Conservation (phyloP, 441 rosid species). For the Croton laevigatus region DNA sequence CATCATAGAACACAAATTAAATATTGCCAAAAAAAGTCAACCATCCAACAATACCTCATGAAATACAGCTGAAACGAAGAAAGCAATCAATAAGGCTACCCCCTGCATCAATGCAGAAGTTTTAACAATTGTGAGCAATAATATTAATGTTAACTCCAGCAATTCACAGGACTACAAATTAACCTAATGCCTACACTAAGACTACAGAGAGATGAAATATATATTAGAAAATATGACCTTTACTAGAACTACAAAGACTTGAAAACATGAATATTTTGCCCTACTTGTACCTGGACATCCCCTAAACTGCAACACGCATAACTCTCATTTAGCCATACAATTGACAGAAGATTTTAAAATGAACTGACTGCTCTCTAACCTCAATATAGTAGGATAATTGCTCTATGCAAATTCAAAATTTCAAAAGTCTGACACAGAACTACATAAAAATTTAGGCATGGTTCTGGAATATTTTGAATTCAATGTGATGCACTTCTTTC, state of each 20-base stretch:
- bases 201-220: no score
- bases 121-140: background rate
- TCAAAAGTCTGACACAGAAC: background rate
- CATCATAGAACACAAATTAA: background rate
- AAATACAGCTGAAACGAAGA: constrained; percentile 86
- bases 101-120: constrained; percentile 41
- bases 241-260: no score
- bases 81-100: constrained; percentile 58
- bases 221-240: no score
- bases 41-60: constrained; percentile 67
- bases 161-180: no score
- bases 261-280: no score
- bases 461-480: background rate
- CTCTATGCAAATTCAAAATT: background rate
- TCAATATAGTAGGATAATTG: background rate
- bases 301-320: no score
- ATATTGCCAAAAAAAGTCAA: background rate
- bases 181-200: no score
- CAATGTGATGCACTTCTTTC: background rate
- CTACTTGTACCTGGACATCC: no score
- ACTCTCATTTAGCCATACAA: no score
- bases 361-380: background rate
- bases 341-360: no score
- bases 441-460: background rate
- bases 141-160: background rate